Evolutionary conservation across 441 rosid genomes (phyloP), one percentile per base, ranked within the genome.

Genomic region (Arabidopsis hybrid): DNA sequence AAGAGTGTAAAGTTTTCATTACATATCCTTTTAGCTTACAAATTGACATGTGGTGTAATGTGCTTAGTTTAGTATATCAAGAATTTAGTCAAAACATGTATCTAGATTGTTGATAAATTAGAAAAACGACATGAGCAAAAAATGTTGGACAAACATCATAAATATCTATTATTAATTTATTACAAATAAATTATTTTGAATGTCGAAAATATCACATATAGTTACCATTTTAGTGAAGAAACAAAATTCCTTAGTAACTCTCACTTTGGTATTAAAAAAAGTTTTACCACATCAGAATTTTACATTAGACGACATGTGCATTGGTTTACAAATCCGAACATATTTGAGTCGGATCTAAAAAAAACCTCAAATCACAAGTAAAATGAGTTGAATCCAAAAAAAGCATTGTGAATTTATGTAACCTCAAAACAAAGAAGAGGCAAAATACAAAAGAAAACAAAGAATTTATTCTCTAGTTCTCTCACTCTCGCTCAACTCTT

Each of bases 361-460:
- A 73, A 66, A 59, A 60, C 36, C 36, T 43, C 46, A 50, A 18
- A 59, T 39, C 61, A 31, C 53, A 38, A 74, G 36, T 38, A 49
- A 38, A n/a, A 64, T 55, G 36, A 39, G 45, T 31, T 66, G 26
- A 31, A 31, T 31, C 32, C 4, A 21, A 51, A 40, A 75, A 26
- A 14, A 47, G n/a, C 69, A 65, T 42, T 34, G 3, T 2, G 42
- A 69, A 34, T 35, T 38, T 53, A 26, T 53, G 60, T 53, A 61
- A 69, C 21, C 14, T 68, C 34, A 65, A 47, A 21, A 71, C n/a
- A 60, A 43, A 56, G 46, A 73, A 50, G 64, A 56, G 35, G 55
- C 34, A 73, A 76, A 77, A 63, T 71, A 32, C 63, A 66, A 69
- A 70, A 67, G 40, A 76, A 71, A 66, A 74, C 59, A 46, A 53